These are phyloP conservation scores for Meredithiella fracta DNA, from an alignment of 2,329 filamentous ascomycete species.

Conservation along the genomic window DNA sequence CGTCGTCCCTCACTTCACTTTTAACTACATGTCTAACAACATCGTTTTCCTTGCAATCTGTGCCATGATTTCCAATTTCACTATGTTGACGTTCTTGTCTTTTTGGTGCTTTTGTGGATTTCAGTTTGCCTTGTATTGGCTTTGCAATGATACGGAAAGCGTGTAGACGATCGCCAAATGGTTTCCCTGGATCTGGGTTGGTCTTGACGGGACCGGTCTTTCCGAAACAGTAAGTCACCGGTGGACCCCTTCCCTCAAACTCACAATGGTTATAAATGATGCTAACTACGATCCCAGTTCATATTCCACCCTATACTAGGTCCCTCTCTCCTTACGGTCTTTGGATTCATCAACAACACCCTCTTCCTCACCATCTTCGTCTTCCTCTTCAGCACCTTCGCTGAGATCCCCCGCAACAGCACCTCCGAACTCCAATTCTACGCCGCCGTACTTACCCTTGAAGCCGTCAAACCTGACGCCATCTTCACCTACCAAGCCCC, in stretches of 20 bases:
- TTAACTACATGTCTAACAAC: conserved; percentile 70
- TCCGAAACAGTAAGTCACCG: conserved; percentile 31
- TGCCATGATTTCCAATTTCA: conserved; percentile 76
- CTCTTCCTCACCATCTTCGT: conserved; percentile 80
- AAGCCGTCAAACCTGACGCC: conserved; percentile 71
- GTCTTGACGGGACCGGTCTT: conserved; percentile 56
- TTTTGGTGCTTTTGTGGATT: conserved; percentile 77
- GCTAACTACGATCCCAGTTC: conserved; percentile 31
- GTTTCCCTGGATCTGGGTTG: conserved; percentile 93
- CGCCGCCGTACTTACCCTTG: conserved; percentile 63
- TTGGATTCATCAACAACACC: conserved; percentile 74
- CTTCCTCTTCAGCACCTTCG: conserved; percentile 73
- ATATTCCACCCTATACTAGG: conserved; percentile 69
- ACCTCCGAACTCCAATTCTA: conserved; percentile 74
- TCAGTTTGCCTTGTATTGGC: conserved; percentile 62
- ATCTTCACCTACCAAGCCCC: conserved; percentile 71
- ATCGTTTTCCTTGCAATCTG: conserved; percentile 66
- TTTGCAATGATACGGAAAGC: conserved; percentile 44
- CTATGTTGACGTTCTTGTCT: conserved; percentile 57
- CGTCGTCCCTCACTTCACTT: conserved; percentile 61
- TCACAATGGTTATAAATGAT: not conserved
- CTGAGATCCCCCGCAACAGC: conserved; percentile 58
- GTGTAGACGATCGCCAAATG: conserved; percentile 52
- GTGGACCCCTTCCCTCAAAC: no score
- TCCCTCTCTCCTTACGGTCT: conserved; percentile 64